Conservation (phyloP, 2,329 filamentous ascomycete genomes). For the Arthrobotrys sphaeroides region DNA sequence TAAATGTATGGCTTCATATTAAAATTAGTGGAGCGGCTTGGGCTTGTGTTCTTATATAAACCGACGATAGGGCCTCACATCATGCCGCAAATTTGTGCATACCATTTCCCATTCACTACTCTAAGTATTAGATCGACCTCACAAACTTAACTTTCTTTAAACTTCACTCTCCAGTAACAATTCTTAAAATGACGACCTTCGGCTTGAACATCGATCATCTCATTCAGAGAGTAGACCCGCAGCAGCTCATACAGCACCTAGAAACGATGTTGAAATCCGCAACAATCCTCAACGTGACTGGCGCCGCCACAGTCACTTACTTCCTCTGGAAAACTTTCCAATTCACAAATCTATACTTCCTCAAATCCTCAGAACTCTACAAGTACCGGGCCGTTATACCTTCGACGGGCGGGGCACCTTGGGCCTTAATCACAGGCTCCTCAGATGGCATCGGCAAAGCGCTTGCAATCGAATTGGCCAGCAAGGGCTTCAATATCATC, state of each 20-base stretch:
- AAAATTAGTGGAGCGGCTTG: background rate
- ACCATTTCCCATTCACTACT: background rate
- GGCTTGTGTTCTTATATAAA: background rate
- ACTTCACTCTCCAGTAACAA: background rate
- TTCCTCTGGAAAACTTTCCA: conserved; percentile 22
- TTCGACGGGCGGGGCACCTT: conserved; percentile 71
- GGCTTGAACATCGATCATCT: background rate
- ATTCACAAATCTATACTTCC: conserved; percentile 35
- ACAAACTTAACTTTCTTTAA: background rate
- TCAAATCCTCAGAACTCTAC: conserved; percentile 27
- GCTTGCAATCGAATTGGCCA: conserved; percentile 87
- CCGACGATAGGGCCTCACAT: background rate
- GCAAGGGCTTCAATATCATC: conserved; percentile 91
- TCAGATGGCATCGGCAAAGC: conserved; percentile 98
- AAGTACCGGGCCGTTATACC: conserved; percentile 28
- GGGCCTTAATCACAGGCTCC: conserved; percentile 93
- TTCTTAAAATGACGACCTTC: background rate
- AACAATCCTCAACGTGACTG: conserved; percentile 7
- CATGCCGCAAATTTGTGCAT: background rate
- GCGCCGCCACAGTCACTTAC: conserved; percentile 26
- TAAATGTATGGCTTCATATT: background rate
- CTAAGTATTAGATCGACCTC: background rate
- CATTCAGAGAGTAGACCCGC: background rate
- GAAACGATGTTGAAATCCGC: background rate
- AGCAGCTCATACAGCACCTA: background rate